Conservation (phyloP, 2,329 filamentous ascomycete genomes). For the Trichophyton mentagrophytes region DNA sequence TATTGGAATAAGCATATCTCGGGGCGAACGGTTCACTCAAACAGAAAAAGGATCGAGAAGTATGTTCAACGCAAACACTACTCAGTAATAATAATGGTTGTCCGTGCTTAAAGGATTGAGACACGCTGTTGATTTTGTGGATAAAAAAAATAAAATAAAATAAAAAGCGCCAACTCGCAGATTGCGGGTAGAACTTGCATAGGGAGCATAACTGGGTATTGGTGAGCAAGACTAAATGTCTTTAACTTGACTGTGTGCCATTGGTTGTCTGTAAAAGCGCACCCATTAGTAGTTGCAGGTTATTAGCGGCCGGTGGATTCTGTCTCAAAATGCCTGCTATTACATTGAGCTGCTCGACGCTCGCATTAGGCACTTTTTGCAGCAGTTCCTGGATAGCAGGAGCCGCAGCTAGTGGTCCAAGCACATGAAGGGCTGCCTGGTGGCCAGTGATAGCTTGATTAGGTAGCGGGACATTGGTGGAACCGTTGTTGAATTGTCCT, state of each 20-base stretch:
- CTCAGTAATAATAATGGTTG: background rate
- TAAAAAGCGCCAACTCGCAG: background rate
- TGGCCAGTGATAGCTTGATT: conserved; percentile 34
- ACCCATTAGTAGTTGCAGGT: conserved; percentile 36
- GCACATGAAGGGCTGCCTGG: conserved; percentile 47
- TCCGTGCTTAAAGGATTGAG: background rate
- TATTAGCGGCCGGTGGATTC: conserved; percentile 52
- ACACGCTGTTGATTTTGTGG: background rate
- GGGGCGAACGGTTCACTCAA: background rate
- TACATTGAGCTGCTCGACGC: conserved; percentile 59
- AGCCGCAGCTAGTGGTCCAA: conserved; percentile 49
- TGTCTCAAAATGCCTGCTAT: conserved; percentile 55
- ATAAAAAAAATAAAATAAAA: no score
- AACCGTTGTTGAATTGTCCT: conserved; percentile 8
- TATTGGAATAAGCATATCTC: background rate
- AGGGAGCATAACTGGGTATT: background rate
- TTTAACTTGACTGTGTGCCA: conserved; percentile 13
- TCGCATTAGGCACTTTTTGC: conserved; percentile 55
- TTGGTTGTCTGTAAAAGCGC: conserved; percentile 29
- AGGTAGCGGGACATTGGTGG: conserved; percentile 19
- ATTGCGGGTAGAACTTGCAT: background rate
- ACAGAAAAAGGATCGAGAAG: background rate
- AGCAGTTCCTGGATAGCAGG: conserved; percentile 58
- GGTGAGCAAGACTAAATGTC: background rate
- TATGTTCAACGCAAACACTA: background rate